Base-by-base conservation (phyloP, 2,329 filamentous ascomycete genomes). In the Alternaria brassicicola region DNA sequence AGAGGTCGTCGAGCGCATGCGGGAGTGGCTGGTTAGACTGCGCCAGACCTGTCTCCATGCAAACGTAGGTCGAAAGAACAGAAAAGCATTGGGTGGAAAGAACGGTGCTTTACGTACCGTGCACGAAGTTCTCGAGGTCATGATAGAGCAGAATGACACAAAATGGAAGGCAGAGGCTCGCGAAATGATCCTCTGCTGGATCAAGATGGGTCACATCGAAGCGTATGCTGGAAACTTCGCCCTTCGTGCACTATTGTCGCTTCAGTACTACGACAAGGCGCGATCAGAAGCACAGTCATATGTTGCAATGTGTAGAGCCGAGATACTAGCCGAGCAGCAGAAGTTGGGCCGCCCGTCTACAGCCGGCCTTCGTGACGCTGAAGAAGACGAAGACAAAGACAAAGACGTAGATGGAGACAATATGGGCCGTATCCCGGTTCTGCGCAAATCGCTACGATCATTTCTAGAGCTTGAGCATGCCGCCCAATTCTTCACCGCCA, bases 31-130 rank as follows among this genome's bases (percentile, higher is more conserved):
- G 8, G 87, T 88, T 31, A 84, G 89, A 43, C 81, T 98, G 23
- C 86, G 94, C 31, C 91, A 96, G 71, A 92, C 89, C 1, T 93
- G 92, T 56, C 82, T 98, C 15, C 93, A 97, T 76, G 92, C 94
- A 0, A 89, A 96, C 72, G 86, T 96, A 39, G 90, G 90, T 17
- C 83, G 83, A 9, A 85, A 85, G 30, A 90, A 89, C 64, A 83
- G 89, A 13, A 85, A 84, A 61, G 84, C 85, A 0, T 77, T 91
- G 6, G 89, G 89, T 1, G 73, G 76, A 19, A 83, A 85, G 42
- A 86, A 83, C 47, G 88, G 86, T 0, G 89, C 91, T 0, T 82
- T 97, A 63, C 85, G 91, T 12, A 96, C 93, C 0, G 89, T 97
- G 2, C 86, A 88, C 17, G 91, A 98, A 75, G 94, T 98, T 1